These are phyloP conservation scores for Ceratocystis lukuohia DNA, from an alignment of 2,329 filamentous ascomycete species.

Conservation along the genomic window DNA sequence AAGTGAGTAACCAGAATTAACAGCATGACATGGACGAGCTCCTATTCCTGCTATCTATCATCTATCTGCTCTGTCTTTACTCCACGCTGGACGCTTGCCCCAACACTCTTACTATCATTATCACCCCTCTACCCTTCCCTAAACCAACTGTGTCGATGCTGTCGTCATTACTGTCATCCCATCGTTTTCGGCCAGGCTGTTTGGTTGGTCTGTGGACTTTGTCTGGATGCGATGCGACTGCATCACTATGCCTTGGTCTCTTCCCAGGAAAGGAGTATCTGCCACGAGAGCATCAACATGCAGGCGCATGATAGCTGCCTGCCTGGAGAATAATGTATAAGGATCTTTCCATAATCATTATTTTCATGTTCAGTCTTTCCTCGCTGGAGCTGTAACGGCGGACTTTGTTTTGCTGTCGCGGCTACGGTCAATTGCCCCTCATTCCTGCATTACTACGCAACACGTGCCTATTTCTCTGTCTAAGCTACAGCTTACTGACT, in stretches of 20 bases:
- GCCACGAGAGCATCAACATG: not conserved
- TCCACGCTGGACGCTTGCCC: not conserved
- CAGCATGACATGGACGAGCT: not conserved
- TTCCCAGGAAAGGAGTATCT: not conserved
- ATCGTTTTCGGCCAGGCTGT: not conserved
- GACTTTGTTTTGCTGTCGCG: not conserved
- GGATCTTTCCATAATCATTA: not conserved
- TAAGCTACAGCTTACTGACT: conserved; percentile 12
- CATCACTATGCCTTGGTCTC: not conserved
- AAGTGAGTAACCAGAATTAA: conserved; percentile 36
- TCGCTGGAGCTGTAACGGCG: not conserved
- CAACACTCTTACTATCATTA: not conserved
- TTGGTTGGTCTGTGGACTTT: not conserved
- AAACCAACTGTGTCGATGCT: not conserved
- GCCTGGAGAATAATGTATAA: not conserved
- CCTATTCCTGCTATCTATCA: conserved; percentile 12
- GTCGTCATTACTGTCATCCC: not conserved
- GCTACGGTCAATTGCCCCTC: conserved; percentile 2
- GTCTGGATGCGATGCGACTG: not conserved
- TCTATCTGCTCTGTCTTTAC: conserved; percentile 12
- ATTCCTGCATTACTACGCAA: conserved; percentile 3
- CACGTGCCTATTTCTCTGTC: conserved; percentile 2
- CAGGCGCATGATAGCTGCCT: not conserved
- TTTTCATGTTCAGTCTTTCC: not conserved
- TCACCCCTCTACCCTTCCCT: not conserved